Percentiles rank a stretch among this genome's conserved stretches.
phyloP scores from a whole-genome alignment of 345 rosid species.

The Pistacia vera region DNA sequence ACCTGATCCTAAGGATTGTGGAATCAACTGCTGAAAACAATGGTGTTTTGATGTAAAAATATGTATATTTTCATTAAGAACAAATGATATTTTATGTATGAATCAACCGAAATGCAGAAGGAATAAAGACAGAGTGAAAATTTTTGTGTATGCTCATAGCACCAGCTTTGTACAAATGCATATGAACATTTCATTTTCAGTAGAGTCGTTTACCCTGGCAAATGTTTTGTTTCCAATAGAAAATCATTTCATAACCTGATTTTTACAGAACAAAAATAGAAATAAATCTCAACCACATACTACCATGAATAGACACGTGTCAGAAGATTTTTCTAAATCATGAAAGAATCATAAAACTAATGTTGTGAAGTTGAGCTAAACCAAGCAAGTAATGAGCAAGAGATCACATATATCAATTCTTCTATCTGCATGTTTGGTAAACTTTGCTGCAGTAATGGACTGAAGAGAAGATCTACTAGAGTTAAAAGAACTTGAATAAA shows the following conservation, averaged over 20 bases:
- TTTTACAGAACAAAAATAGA: no score
- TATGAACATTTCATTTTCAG: no score
- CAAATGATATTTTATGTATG: background rate
- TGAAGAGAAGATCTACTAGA: background rate
- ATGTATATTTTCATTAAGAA: conserved; percentile 1
- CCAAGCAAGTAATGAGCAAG: no score
- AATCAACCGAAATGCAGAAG: conserved; percentile 4
- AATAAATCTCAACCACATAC: no score
- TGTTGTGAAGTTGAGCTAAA: no score
- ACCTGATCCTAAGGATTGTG: conserved; percentile 82
- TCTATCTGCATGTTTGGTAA: no score
- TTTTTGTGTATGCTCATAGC: conserved; percentile 12
- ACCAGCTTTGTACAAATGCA: background rate
- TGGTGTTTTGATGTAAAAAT: background rate
- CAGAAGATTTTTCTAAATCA: background rate
- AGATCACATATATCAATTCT: background rate
- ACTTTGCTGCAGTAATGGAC: background rate
- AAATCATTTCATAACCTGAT: no score
- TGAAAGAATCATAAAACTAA: background rate
- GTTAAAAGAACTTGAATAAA: background rate
- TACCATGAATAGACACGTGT: no score
- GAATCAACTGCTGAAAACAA: conserved; percentile 77
- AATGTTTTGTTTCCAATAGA: no score
- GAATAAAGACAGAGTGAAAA: conserved; percentile 12
- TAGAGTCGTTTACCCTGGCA: no score